Evolutionary conservation across 805 yeast genomes (phyloP).

Genomic region (Starmera amethionina): DNA sequence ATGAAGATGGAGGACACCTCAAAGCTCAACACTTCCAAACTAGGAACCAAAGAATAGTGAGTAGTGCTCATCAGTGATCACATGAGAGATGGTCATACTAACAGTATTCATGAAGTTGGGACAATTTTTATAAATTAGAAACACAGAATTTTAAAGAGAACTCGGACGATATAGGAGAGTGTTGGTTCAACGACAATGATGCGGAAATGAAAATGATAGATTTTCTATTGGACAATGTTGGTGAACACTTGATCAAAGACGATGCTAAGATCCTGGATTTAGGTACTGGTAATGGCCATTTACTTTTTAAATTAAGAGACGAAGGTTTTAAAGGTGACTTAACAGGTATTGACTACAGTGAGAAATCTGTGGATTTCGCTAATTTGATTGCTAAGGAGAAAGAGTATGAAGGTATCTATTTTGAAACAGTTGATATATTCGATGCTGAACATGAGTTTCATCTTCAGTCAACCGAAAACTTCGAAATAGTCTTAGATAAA

Average conservation of each 20-base stretch:
- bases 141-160: constrained; percentile 61
- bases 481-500: constrained; percentile 79
- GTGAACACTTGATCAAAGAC: constrained; percentile 21
- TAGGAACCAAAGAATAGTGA: constrained; percentile 78
- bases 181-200: constrained; percentile 94
- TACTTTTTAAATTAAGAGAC: constrained; percentile 58
- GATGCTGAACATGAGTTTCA: constrained; percentile 22
- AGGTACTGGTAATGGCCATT: constrained; percentile 96
- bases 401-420: constrained; percentile 30
- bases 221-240: constrained; percentile 47
- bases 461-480: constrained; percentile 24
- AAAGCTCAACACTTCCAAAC: constrained; percentile 60
- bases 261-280: constrained; percentile 53
- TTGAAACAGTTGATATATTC: constrained; percentile 65
- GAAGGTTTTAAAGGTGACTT: constrained; percentile 52
- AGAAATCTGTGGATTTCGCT: constrained; percentile 72
- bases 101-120: constrained; percentile 47
- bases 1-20: constrained; percentile 24
- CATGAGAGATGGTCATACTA: neutral
- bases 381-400: constrained; percentile 38
- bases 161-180: constrained; percentile 83
- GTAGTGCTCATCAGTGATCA: constrained; percentile 12
- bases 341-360: constrained; percentile 82
- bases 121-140: constrained; percentile 72
- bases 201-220: constrained; percentile 82